These are phyloP conservation scores for Dactylonectria estremocensis DNA, from an alignment of 2,329 filamentous ascomycete genomes.

Conservation along the genomic window DNA sequence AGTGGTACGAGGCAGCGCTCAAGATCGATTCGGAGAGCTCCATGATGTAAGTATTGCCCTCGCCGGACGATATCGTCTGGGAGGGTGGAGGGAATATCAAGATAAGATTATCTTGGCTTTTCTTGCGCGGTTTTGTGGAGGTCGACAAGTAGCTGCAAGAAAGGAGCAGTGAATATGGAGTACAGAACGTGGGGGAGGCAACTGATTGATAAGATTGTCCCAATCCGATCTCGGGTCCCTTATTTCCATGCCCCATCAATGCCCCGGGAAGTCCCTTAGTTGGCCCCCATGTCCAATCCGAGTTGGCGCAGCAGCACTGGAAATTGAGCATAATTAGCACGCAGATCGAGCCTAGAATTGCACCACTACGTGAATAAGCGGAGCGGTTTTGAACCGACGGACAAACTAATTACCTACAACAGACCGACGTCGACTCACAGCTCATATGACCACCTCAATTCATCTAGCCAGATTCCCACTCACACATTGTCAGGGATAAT, in stretches of 20 bases:
- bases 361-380: too few species aligned
- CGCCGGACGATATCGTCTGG: not conserved
- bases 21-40: slow-evolving; percentile 22
- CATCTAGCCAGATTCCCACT: too few species aligned
- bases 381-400: too few species aligned
- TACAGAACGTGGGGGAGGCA: too few species aligned
- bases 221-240: slow-evolving; percentile 22
- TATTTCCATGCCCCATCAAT: not conserved
- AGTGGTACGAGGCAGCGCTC: slow-evolving; percentile 20
- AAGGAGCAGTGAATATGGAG: not conserved
- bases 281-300: not conserved
- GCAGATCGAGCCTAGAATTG: too few species aligned
- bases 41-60: slow-evolving; percentile 6
- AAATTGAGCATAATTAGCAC: not conserved
- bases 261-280: slow-evolving; percentile 2
- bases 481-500: too few species aligned
- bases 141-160: not conserved
- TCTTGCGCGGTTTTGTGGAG: not conserved
- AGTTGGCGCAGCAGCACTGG: not conserved
- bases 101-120: slow-evolving; percentile 11
- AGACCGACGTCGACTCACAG: too few species aligned
- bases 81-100: slow-evolving; percentile 1
- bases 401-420: too few species aligned
- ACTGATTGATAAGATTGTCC: slow-evolving; percentile 27
- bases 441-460: too few species aligned